A percentile compares a stretch with the other conserved stretches of the same genome.
phyloP scores from a whole-genome alignment of 2,329 filamentous ascomycete genomes.

The Cladobotryum mycophilum region DNA sequence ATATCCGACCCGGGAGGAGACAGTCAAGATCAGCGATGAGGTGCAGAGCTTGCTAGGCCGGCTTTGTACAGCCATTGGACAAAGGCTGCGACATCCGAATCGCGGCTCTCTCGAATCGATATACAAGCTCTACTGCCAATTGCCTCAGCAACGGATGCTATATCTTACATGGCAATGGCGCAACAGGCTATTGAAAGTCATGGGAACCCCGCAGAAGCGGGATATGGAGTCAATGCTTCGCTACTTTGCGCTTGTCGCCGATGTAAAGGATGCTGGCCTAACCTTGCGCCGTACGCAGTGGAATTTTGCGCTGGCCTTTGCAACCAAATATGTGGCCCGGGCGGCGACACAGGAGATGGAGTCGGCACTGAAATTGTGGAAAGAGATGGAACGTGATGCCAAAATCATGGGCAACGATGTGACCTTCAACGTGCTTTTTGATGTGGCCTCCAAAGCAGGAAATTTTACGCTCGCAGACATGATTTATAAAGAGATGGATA shows the following conservation, averaged over 20 bases:
- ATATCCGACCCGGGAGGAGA: conserved; percentile 39
- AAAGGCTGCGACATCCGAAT: conserved; percentile 36
- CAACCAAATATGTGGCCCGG: conserved; percentile 61
- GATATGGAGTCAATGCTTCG: conserved; percentile 62
- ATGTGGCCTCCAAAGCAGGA: conserved; percentile 77
- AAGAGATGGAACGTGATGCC: conserved; percentile 75
- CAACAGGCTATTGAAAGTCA: conserved; percentile 58
- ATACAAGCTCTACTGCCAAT: conserved; percentile 41
- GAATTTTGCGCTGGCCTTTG: conserved; percentile 78
- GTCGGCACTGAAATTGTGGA: conserved; percentile 71
- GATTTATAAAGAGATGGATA: conserved; percentile 74
- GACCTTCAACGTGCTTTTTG: conserved; percentile 93
- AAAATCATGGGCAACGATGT: conserved; percentile 61
- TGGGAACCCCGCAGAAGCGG: conserved; percentile 57
- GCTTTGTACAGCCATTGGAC: conserved; percentile 36
- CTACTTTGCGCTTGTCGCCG: conserved; percentile 77
- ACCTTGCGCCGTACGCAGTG: conserved; percentile 64
- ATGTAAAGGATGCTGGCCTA: conserved; percentile 70
- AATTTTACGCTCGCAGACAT: conserved; percentile 81
- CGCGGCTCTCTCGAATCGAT: conserved; percentile 37
- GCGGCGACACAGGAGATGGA: conserved; percentile 51
- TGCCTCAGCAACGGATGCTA: conserved; percentile 48
- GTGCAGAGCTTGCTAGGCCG: conserved; percentile 30
- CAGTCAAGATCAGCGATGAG: conserved; percentile 28
- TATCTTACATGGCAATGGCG: conserved; percentile 47